These are phyloP conservation scores for Tetrahymena thermophila DNA, from an alignment of 73 alveolate genomes.

Conservation along the genomic window DNA sequence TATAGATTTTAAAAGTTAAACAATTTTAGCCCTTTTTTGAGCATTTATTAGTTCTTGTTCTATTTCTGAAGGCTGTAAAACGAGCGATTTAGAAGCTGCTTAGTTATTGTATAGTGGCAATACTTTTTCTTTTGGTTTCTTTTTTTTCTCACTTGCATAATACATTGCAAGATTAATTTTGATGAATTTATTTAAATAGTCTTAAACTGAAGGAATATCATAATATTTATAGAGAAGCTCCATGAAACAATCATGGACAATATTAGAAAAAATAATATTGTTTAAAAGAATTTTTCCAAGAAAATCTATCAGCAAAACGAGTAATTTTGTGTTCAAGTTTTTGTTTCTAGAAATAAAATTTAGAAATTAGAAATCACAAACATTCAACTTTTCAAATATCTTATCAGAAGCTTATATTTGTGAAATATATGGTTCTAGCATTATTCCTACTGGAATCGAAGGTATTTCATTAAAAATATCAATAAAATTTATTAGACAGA, in stretches of 20 bases:
- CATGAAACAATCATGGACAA: slow-evolving; percentile 64
- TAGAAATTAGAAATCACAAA: slow-evolving; percentile 89
- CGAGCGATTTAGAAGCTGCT: not conserved
- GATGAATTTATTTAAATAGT: slow-evolving; percentile 57
- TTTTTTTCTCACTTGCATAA: slow-evolving; percentile 53
- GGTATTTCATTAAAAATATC: slow-evolving; percentile 62
- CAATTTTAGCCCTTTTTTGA: not conserved
- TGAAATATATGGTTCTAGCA: slow-evolving; percentile 88
- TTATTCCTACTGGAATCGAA: slow-evolving; percentile 89
- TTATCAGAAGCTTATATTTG: slow-evolving; percentile 75
- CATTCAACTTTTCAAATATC: slow-evolving; percentile 72
- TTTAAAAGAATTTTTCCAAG: slow-evolving; percentile 85
- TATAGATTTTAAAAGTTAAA: not conserved
- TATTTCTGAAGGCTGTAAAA: not conserved
- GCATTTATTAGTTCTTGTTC: not conserved
- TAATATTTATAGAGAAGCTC: slow-evolving; percentile 49
- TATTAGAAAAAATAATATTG: slow-evolving; percentile 52
- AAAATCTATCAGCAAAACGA: slow-evolving; percentile 75
- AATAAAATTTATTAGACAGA: slow-evolving; percentile 75
- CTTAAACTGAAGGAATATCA: slow-evolving; percentile 50
- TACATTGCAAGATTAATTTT: slow-evolving; percentile 58
- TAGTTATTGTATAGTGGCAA: not conserved
- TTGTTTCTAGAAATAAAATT: slow-evolving; percentile 85
- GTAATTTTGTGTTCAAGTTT: slow-evolving; percentile 76
- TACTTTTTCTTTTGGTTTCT: not conserved